A percentile compares a stretch with the other conserved stretches of the same genome.
Evolutionary conservation across 768 basidiomycete genomes (phyloP).

Genomic region (Boletus vermiculosoides): DNA sequence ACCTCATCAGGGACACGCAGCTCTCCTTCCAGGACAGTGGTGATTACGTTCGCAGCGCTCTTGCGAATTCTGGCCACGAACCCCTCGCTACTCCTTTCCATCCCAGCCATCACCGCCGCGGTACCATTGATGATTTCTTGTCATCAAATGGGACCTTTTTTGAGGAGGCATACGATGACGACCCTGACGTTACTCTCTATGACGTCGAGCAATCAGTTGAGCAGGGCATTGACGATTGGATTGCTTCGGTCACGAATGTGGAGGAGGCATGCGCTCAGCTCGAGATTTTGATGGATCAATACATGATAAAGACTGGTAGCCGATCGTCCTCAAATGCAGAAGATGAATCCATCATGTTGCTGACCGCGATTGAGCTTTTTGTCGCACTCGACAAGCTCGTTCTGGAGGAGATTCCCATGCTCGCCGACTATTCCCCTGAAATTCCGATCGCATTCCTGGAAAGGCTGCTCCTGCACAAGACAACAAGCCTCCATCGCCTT

Average conservation of each 20-base stretch:
- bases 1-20: background rate
- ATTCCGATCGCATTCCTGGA: slow-evolving; percentile 28
- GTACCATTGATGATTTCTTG: background rate
- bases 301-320: too few relatives aligned
- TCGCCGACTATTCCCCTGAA: slow-evolving; percentile 34
- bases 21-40: background rate
- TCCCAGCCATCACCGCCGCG: too few relatives aligned
- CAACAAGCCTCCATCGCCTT: slow-evolving; percentile 29
- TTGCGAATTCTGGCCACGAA: background rate
- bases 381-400: slow-evolving; percentile 32
- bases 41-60: background rate
- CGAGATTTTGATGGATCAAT: too few relatives aligned
- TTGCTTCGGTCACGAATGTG: background rate
- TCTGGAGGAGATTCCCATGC: slow-evolving; percentile 19
- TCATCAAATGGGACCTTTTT: background rate
- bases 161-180: background rate
- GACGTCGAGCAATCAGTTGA: background rate
- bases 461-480: background rate
- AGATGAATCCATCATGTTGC: slow-evolving; percentile 37
- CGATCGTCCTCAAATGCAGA: slow-evolving; percentile 27
- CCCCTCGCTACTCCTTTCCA: too few relatives aligned
- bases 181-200: too few relatives aligned
- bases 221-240: background rate
- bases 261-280: background rate
- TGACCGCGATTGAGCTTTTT: slow-evolving; percentile 37